Base-by-base conservation (phyloP, 805 yeast genomes). In the Candida jianshihensis region DNA sequence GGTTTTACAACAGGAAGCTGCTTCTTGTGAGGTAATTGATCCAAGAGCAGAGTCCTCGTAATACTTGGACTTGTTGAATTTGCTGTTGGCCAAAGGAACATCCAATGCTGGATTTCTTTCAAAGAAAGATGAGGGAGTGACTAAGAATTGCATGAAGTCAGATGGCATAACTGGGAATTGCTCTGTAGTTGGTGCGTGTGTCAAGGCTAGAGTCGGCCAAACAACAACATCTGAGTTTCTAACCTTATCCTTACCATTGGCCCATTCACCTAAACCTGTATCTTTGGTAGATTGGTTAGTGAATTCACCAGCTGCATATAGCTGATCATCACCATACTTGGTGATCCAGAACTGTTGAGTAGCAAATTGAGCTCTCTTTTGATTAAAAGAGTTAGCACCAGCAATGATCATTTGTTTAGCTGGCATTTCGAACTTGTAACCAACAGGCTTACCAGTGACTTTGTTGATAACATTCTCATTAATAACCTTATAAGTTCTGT, bases 141-240 rank as follows among this genome's bases (percentile, higher is more conserved):
- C 68, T 40, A 73, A 68, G 48, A 82, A 77, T 50, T 70, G 75
- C 64, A 81, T 78, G 44, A 77, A 78, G 62, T 83, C 94, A 39
- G 80, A 84, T 24, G 92, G 89, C 94, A 83, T 83, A 35, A 83
- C 89, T 33, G 94, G 94, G 81, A 84, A 83, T 59, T 83, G 90
- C 63, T 83, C 94, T 26, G 80, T 77, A 53, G 85, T 72, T 50
- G 92, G 92, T 51, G 82, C 73, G 56, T 83, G 94, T 4, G 90
- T 83, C 64, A 83, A 72, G 19, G 86, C 88, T 56, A 83, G 57
- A 31, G 92, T 82, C 45, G 84, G 82, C 89, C 90, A 83, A 30
- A 83, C 80, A 41, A 83, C 87, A 39, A 76, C 57, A 49, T 83
- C 89, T 15, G 78, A 78, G 59, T 82, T 73, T 73, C 89, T 78